Evolutionary conservation across 2,329 filamentous ascomycete species (phyloP).

Genomic region (Fusarium ambrosium): DNA sequence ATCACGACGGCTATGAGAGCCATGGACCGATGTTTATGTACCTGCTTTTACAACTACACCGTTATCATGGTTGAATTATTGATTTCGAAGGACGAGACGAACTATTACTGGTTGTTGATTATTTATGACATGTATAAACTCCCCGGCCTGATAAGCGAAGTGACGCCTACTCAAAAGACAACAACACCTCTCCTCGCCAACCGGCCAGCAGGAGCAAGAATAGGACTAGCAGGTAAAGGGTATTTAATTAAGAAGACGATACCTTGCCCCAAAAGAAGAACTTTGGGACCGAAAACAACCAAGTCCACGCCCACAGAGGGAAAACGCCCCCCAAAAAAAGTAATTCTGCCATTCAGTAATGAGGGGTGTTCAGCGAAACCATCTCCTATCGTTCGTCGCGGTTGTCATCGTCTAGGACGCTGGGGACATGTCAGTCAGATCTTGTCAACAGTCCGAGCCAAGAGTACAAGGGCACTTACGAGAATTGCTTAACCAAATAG

Average conservation of each 20-base stretch:
- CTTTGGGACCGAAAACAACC: constrained; percentile 5
- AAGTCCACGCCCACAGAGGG: not conserved
- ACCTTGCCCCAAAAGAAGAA: not conserved
- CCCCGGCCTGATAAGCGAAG: not conserved
- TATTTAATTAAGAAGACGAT: constrained; percentile 20
- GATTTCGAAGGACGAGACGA: not conserved
- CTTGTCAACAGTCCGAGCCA: not conserved
- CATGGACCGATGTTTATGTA: constrained; percentile 4
- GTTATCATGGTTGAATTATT: not conserved
- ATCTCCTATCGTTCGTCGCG: constrained; percentile 57
- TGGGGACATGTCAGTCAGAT: constrained; percentile 43
- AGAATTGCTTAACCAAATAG: constrained; percentile 90
- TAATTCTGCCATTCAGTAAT: not conserved
- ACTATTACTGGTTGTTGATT: constrained; percentile 2
- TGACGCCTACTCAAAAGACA: not conserved
- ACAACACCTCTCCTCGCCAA: not conserved
- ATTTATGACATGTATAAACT: constrained; percentile 8
- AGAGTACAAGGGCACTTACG: constrained; percentile 70
- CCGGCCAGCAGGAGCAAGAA: not conserved
- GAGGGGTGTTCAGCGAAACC: not conserved
- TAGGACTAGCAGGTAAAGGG: constrained; percentile 13
- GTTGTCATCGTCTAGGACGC: constrained; percentile 69
- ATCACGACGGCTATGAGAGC: constrained; percentile 19
- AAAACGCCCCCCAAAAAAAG: constrained; percentile 37
- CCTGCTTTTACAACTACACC: constrained; percentile 4